Evolutionary conservation across 192 early-diverging fungal genomes (phyloP).

Genomic region (Backusella australiensis): DNA sequence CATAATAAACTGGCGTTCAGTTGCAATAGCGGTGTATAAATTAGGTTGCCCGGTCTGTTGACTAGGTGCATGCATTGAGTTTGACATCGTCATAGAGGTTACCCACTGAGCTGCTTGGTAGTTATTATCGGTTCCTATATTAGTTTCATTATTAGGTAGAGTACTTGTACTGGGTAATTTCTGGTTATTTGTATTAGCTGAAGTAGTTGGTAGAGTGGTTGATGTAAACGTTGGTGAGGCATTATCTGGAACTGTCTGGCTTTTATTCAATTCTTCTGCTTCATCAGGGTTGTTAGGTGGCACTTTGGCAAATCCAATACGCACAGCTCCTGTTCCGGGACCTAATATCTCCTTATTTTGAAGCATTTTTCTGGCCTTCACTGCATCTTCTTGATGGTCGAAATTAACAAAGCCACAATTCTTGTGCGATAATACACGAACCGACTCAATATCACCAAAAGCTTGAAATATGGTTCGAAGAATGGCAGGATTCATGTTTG

Average conservation of each 20-base stretch:
- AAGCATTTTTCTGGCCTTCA: slow-evolving; percentile 80
- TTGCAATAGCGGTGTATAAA: slow-evolving; percentile 17
- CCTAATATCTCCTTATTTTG: slow-evolving; percentile 87
- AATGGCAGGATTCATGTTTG: slow-evolving; percentile 66
- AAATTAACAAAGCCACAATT: slow-evolving; percentile 98
- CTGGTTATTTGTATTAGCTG: neutral
- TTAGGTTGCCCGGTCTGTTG: slow-evolving; percentile 5
- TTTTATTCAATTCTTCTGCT: neutral
- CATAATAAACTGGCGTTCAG: slow-evolving; percentile 38
- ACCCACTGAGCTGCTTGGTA: slow-evolving; percentile 28
- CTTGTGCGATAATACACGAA: slow-evolving; percentile 92
- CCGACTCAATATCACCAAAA: slow-evolving; percentile 90
- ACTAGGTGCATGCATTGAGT: slow-evolving; percentile 33
- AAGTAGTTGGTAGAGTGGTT: neutral
- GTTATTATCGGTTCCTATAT: neutral
- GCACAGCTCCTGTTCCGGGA: slow-evolving; percentile 60
- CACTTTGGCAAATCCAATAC: slow-evolving; percentile 44
- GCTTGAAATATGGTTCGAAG: slow-evolving; percentile 72
- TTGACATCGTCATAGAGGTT: slow-evolving; percentile 36
- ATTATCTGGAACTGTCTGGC: neutral
- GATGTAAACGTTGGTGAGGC: neutral
- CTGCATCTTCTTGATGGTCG: slow-evolving; percentile 83
- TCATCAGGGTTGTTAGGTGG: slow-evolving; percentile 15
- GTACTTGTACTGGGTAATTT: neutral
- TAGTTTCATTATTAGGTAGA: neutral